Percentiles rank a stretch among this genome's conserved stretches.
phyloP scores from a whole-genome alignment of 257 asterid species.

The Solanum etuberosum region DNA sequence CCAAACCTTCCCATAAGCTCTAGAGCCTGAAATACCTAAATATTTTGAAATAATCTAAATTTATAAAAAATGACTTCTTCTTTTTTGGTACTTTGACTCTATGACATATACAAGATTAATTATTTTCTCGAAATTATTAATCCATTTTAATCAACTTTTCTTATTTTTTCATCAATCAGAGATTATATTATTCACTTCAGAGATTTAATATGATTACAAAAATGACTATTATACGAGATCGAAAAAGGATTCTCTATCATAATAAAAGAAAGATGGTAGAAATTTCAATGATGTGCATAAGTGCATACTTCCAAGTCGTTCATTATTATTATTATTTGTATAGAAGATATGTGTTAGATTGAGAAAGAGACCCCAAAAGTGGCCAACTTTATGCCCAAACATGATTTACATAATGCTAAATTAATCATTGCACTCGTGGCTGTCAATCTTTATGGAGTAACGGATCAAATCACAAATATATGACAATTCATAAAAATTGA shows the following conservation, averaged over 20 bases:
- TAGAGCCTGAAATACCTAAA: not conserved
- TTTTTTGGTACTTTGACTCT: not conserved
- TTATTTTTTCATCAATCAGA: not conserved
- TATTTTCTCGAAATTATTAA: not conserved
- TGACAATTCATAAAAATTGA: not conserved
- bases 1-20: not conserved
- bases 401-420: not conserved
- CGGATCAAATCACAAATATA: not conserved
- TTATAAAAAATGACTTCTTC: not conserved
- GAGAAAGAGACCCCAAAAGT: not conserved
- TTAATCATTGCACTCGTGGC: constrained; percentile 1
- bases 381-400: not conserved
- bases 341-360: not conserved
- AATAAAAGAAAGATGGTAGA: not conserved
- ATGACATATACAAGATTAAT: not conserved
- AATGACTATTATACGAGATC: not conserved
- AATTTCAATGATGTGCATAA: not conserved
- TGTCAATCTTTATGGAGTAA: not conserved
- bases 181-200: not conserved
- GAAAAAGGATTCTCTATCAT: not conserved
- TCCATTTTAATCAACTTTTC: not conserved
- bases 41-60: not conserved
- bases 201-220: not conserved
- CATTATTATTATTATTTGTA: not conserved
- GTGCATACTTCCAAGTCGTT: not conserved